Evolutionary conservation across 2,329 filamentous ascomycete genomes (phyloP), one percentile per base, ranked within the genome.

Genomic region (Corynespora cassiicola): DNA sequence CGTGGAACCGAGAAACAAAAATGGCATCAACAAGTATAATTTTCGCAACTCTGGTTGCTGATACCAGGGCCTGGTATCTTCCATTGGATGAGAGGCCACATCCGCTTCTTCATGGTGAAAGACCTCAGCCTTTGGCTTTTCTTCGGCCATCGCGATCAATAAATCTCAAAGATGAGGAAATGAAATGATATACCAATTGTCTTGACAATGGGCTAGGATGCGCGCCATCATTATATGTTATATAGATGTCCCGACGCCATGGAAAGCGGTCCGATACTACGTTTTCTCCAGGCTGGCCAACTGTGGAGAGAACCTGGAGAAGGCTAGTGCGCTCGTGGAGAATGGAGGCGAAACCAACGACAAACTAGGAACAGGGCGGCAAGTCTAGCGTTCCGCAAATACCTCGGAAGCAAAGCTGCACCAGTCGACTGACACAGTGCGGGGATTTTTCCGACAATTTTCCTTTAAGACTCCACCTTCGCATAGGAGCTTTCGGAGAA

Each of bases 131-230:
- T 45, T 26, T 23, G 40, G 19, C 34, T 52, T 45, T 74, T 15
- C 70, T 52, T 5, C 72, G 76, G 62, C 76, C 74, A 31, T 76
- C 73, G 1, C 73, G 72, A 37, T 72, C 71, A n/a, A n/a, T n/a
- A n/a, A n/a, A n/a, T n/a, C n/a, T n/a, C n/a, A n/a, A n/a, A n/a
- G n/a, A n/a, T n/a, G n/a, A n/a, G n/a, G n/a, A n/a, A n/a, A n/a
- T n/a, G n/a, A n/a, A n/a, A n/a, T n/a, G n/a, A n/a, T n/a, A n/a
- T n/a, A n/a, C n/a, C n/a, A n/a, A n/a, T n/a, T n/a, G n/a, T n/a
- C n/a, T n/a, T n/a, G n/a, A n/a, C n/a, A n/a, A n/a, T n/a, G n/a
- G n/a, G n/a, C n/a, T n/a, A n/a, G n/a, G n/a, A n/a, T n/a, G n/a
- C n/a, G n/a, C n/a, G n/a, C n/a, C n/a, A n/a, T n/a, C n/a, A n/a